Base-by-base conservation (phyloP, 257 asterid species). In the Anisodus tanguticus region DNA sequence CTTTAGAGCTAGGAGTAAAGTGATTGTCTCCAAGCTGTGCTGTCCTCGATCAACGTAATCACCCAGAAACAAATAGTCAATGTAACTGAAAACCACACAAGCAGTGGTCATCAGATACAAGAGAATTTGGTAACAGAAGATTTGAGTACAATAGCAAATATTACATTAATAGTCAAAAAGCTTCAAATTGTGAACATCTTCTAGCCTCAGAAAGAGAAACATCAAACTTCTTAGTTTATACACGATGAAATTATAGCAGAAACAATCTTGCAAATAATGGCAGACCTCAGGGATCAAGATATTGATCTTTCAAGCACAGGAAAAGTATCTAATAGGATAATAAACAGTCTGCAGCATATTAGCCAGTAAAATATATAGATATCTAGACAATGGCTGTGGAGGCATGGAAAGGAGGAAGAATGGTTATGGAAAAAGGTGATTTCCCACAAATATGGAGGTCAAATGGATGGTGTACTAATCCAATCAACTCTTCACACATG, bases 11-110 rank as follows among this genome's bases (percentile, higher is more conserved):
- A 97, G 95, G 82, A 97, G 98, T 91, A 97, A 90, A 81, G 97
- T 95, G 85, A 97, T 97, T 86, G 99, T 97, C 90, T 97, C 99
- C 95, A 97, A 91, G 93, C 99, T 97, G 92, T 97, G 99, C 89
- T 97, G 99, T 59, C 99, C 99, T 83, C 99, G 98, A 89, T 97
- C 99, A 86, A 97, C 99, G 85, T 97, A 97, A 88, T 97, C 99
- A 84, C 99, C 99, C 86, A 97, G 95, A 84, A 97, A 97, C 84
- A 97, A 91, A 86, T 97, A 97, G 90, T 97, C 99, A 49, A 97
- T 97, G 85, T 97, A 97, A 60, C 99, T 97, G 98, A 87, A 91
- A 88, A 85, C 87, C 82, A 82, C 49, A 53, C 47, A 83, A 77
- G 71, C 31, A 83, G 80, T 7, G 81, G 57, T 74, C 57, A 86